Evolutionary conservation across 2,329 filamentous ascomycete species (phyloP), one percentile per base, ranked within the genome.

Genomic region (Bisporella sp.): DNA sequence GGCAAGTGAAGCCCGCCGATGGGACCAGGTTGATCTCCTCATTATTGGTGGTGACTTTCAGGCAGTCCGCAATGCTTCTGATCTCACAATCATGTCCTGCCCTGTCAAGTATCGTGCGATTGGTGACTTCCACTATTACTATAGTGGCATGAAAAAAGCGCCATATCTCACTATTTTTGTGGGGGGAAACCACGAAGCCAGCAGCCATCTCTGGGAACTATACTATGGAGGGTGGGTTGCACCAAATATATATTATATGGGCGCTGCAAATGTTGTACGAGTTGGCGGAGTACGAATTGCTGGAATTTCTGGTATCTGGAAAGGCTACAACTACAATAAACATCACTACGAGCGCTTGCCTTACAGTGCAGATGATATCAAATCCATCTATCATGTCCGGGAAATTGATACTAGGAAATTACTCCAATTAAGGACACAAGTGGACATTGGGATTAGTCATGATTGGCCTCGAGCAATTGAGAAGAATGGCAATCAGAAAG

Each of bases 21-120:
- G 92, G 91, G 75, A 86, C 57, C 81, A 78, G 33, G 82, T 97
- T 31, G 93, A 99, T 66, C 71, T 96, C 8, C 72, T 99, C 58
- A 95, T 99, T 62, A 96, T 99, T 61, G 89, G 92, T 50, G 93
- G 93, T 31, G 93, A 99, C 66, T 99, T 99, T 58, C 89, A 96
- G 84, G 85, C 93, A 41, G 83, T 91, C 37, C 88, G 93, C 60
- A 97, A 97, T 73, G 83, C 88, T 7, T 78, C 84, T 56, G 93
- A 99, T 66, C 75, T 97, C 56, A 86, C 84, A 54, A 84, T 89
- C 67, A 95, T 97, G 78, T 87, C 90, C 4, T 90, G 95, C 61
- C 92, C 93, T 0, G 71, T 77, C 53, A 97, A 96, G 68, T 99
- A 90, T 69, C 88, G 89, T 56, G 74, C 80, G 41, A 83, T 99